Percentiles rank a stretch among this genome's conserved stretches.
phyloP scores from a whole-genome alignment of 352 stramenopile genomes.

The Phytopythium cucurbitacearum region DNA sequence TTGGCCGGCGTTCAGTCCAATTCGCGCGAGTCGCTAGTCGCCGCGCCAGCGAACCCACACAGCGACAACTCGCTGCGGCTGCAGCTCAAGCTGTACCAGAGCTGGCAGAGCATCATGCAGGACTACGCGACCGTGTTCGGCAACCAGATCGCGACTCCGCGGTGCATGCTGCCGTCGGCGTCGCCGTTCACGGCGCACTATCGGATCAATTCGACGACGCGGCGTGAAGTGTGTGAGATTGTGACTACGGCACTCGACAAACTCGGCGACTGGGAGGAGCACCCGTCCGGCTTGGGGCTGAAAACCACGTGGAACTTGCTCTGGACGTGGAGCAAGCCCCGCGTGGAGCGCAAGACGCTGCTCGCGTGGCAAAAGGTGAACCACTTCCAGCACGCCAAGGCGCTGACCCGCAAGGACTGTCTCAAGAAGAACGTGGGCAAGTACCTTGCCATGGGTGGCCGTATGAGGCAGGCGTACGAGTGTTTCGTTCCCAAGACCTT shows the following conservation, averaged over 20 bases:
- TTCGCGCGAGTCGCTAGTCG: constrained; percentile 8
- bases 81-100: constrained; percentile 77
- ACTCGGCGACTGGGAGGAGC: constrained; percentile 63
- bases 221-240: constrained; percentile 82
- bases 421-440: constrained; percentile 87
- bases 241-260: constrained; percentile 62
- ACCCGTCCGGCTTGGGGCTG: constrained; percentile 70
- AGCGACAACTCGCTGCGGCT: constrained; percentile 51
- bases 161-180: constrained; percentile 24
- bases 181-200: constrained; percentile 61
- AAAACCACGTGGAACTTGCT: constrained; percentile 90
- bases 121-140: constrained; percentile 86
- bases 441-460: constrained; percentile 41
- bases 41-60: constrained; percentile 10
- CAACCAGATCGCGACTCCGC: constrained; percentile 22
- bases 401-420: constrained; percentile 92
- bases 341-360: constrained; percentile 76
- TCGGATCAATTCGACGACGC: constrained; percentile 72
- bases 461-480: constrained; percentile 71
- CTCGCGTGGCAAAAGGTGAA: constrained; percentile 94
- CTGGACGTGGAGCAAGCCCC: constrained; percentile 89
- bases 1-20: constrained; percentile 9
- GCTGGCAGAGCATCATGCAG: constrained; percentile 81
- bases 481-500: constrained; percentile 90
- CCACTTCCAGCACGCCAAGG: constrained; percentile 89